Percentiles rank a stretch among this genome's conserved stretches.
These are phyloP conservation scores for Lecanosticta acicola DNA, from an alignment of 2,329 filamentous ascomycete species.

Conservation along the genomic window DNA sequence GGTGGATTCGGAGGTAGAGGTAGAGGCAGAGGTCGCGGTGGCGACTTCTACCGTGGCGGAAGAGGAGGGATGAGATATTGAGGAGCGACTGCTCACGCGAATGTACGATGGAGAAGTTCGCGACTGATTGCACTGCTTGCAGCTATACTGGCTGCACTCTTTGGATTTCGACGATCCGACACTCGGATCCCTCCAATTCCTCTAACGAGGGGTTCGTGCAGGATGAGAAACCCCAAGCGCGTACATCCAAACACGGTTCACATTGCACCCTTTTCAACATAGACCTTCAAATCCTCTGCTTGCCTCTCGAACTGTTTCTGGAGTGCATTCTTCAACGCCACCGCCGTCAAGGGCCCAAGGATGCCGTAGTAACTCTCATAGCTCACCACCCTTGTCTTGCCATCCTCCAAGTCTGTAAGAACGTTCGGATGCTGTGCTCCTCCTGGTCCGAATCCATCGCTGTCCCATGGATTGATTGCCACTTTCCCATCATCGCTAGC, in stretches of 20 bases:
- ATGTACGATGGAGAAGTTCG: too few relatives aligned
- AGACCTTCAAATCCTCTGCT: not conserved
- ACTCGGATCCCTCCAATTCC: not conserved
- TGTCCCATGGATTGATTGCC: not conserved
- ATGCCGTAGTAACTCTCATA: not conserved
- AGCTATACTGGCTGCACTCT: too few relatives aligned
- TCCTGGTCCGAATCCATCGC: not conserved
- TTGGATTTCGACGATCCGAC: not conserved
- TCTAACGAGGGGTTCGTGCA: not conserved
- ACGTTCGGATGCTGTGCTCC: not conserved
- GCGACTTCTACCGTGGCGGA: conserved; percentile 17
- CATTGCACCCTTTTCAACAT: not conserved
- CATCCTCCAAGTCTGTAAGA: not conserved
- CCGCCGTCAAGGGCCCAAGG: not conserved
- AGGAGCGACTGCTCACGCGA: not conserved
- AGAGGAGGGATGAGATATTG: not conserved
- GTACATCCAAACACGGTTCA: not conserved
- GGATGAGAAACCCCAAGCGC: not conserved
- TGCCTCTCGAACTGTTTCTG: not conserved
- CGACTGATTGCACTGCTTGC: too few relatives aligned
- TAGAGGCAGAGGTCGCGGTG: conserved; percentile 17
- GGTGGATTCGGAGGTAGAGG: conserved; percentile 15
- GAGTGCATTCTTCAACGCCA: not conserved
- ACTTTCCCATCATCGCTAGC: not conserved
- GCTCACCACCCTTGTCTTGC: not conserved